Conservation (phyloP, 176 grass and related monocot genomes). For the Phoenix roebelenii region DNA sequence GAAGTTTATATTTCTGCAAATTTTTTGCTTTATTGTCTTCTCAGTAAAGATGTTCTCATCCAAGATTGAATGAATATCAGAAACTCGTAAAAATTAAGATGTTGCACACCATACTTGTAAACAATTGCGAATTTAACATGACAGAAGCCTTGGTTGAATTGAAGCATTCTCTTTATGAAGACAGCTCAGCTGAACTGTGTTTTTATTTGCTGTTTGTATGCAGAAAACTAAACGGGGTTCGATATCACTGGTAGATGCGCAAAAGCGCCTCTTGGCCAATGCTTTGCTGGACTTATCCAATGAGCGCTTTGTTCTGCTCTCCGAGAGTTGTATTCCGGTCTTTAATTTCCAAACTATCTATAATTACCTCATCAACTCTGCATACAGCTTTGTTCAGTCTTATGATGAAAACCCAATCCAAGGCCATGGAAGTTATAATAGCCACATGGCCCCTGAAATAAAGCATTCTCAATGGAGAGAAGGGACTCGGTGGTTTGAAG, state of each 20-base stretch:
- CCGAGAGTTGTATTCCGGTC: not conserved
- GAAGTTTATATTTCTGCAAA: too few relatives aligned
- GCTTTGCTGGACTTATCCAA: slow-evolving; percentile 6
- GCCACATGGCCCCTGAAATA: not conserved
- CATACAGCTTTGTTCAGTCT: not conserved
- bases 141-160: too few relatives aligned
- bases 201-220: not conserved
- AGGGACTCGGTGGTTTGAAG: not conserved
- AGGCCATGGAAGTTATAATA: not conserved
- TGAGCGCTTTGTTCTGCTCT: slow-evolving; percentile 8
- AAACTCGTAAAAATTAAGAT: too few relatives aligned
- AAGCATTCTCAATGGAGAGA: not conserved
- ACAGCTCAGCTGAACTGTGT: not conserved
- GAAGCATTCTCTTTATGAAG: too few relatives aligned
- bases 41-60: too few relatives aligned
- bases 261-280: not conserved
- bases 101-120: too few relatives aligned
- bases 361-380: not conserved
- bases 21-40: too few relatives aligned
- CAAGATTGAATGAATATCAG: too few relatives aligned
- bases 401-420: not conserved
- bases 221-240: not conserved
- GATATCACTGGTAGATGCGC: not conserved
- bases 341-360: not conserved
- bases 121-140: too few relatives aligned